Percentiles rank a stretch among this genome's conserved stretches.
Evolutionary conservation across 768 basidiomycete species (phyloP).

Genomic region (Melanogaster broomeanus): DNA sequence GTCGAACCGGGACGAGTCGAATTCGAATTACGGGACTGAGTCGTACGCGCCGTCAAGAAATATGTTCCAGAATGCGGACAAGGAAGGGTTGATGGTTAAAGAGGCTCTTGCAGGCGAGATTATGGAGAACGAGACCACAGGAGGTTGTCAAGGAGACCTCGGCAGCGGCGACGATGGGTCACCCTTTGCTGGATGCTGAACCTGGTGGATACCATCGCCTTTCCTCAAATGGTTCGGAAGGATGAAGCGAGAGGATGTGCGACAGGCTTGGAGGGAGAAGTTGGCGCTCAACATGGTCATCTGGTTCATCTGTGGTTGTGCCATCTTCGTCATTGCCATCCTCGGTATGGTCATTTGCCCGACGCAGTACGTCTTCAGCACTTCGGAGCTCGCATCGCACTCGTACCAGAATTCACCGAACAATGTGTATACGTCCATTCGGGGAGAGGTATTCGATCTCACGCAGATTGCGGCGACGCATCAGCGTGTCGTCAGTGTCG

Average conservation of each 20-base stretch:
- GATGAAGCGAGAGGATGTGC: slow-evolving; percentile 93
- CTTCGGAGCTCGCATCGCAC: slow-evolving; percentile 73
- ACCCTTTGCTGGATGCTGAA: slow-evolving; percentile 83
- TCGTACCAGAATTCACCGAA: slow-evolving; percentile 63
- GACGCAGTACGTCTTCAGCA: slow-evolving; percentile 87
- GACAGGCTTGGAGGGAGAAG: slow-evolving; percentile 98
- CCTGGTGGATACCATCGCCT: slow-evolving; percentile 86
- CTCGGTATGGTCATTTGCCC: slow-evolving; percentile 92
- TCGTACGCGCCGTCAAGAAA: slow-evolving; percentile 93
- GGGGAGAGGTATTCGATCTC: slow-evolving; percentile 95
- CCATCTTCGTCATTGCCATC: slow-evolving; percentile 91
- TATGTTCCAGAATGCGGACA: slow-evolving; percentile 90
- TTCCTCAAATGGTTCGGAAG: slow-evolving; percentile 72
- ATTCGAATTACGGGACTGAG: slow-evolving; percentile 86
- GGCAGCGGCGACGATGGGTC: slow-evolving; percentile 86
- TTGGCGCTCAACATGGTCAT: slow-evolving; percentile 93
- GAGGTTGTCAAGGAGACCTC: slow-evolving; percentile 85
- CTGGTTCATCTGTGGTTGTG: slow-evolving; percentile 88
- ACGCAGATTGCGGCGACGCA: slow-evolving; percentile 68
- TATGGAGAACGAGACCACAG: slow-evolving; percentile 82
- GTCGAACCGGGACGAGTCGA: slow-evolving; percentile 73
- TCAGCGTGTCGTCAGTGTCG: slow-evolving; percentile 64
- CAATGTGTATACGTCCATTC: slow-evolving; percentile 78
- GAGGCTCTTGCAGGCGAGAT: slow-evolving; percentile 84
- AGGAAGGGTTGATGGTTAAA: slow-evolving; percentile 72